Evolutionary conservation across 495 filamentous ascomycete species (phyloP).

Genomic region (Xylaria cubensis): DNA sequence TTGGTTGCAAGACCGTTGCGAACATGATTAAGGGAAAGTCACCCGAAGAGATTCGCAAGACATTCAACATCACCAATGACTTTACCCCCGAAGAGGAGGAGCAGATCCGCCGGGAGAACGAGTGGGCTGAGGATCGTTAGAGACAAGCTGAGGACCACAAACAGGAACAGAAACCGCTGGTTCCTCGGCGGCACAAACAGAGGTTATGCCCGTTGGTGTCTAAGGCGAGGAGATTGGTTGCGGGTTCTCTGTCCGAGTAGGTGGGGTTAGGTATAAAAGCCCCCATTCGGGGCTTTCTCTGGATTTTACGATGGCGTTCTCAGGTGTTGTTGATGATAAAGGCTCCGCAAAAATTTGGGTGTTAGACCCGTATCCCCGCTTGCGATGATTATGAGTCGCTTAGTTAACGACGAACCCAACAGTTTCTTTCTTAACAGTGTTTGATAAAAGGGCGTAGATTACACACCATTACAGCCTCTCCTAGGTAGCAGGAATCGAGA

Average conservation of each 20-base stretch:
- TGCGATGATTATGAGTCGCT: neutral
- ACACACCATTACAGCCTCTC: neutral
- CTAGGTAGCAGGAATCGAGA: neutral
- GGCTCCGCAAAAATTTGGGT: neutral
- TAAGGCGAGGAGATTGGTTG: neutral
- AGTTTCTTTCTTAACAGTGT: neutral
- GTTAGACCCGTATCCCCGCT: neutral
- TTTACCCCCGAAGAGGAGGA: conserved; percentile 85
- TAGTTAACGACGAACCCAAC: neutral
- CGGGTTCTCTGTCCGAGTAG: neutral
- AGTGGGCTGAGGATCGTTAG: conserved; percentile 79
- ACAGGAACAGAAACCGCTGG: neutral
- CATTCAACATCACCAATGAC: conserved; percentile 84
- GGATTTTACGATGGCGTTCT: neutral
- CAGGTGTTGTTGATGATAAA: neutral
- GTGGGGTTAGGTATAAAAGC: neutral
- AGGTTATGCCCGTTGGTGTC: neutral
- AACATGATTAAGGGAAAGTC: conserved; percentile 91
- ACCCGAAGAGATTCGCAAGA: conserved; percentile 81
- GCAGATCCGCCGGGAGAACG: conserved; percentile 82
- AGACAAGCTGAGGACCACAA: neutral
- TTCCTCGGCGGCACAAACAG: neutral
- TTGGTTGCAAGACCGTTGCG: conserved; percentile 83
- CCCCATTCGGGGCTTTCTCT: neutral
- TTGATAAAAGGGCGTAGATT: neutral